Conservation (phyloP, 805 yeast genomes). For the Myxozyma vanderwaltii region DNA sequence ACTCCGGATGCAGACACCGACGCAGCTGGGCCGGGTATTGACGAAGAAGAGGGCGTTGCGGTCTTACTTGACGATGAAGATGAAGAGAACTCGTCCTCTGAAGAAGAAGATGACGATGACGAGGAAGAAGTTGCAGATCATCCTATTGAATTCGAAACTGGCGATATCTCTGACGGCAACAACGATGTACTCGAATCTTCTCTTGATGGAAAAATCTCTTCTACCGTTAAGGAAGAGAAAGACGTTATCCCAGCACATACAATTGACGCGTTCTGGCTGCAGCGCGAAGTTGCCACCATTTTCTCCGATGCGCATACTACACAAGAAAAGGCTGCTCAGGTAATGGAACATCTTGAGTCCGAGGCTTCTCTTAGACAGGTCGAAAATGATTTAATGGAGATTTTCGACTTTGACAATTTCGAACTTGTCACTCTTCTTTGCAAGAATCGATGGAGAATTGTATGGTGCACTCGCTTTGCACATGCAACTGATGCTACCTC, state of each 20-base stretch:
- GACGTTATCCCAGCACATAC: constrained; percentile 44
- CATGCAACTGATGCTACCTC: constrained; percentile 46
- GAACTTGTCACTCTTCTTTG: constrained; percentile 54
- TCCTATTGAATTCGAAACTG: constrained; percentile 38
- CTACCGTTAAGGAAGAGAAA: constrained; percentile 8
- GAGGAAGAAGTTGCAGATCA: constrained; percentile 37
- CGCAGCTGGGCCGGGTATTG: constrained; percentile 33
- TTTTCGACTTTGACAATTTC: constrained; percentile 54
- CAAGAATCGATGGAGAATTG: constrained; percentile 54
- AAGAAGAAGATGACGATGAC: constrained; percentile 40
- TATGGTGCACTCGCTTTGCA: constrained; percentile 57
- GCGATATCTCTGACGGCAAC: constrained; percentile 35
- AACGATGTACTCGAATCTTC: constrained; percentile 28
- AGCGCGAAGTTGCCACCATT: constrained; percentile 49
- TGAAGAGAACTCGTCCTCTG: constrained; percentile 38
- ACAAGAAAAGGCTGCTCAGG: constrained; percentile 47
- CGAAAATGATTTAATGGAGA: constrained; percentile 56
- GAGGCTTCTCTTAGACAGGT: constrained; percentile 48
- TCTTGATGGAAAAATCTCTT: neutral
- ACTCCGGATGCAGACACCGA: constrained; percentile 33
- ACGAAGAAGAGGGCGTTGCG: constrained; percentile 49
- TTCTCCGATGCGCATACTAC: constrained; percentile 47
- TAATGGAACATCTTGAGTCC: constrained; percentile 49
- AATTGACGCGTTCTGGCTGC: constrained; percentile 57
- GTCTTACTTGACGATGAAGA: constrained; percentile 51